These are phyloP conservation scores for Lasiosphaeria ovina DNA, from an alignment of 495 filamentous ascomycete genomes.

Conservation along the genomic window DNA sequence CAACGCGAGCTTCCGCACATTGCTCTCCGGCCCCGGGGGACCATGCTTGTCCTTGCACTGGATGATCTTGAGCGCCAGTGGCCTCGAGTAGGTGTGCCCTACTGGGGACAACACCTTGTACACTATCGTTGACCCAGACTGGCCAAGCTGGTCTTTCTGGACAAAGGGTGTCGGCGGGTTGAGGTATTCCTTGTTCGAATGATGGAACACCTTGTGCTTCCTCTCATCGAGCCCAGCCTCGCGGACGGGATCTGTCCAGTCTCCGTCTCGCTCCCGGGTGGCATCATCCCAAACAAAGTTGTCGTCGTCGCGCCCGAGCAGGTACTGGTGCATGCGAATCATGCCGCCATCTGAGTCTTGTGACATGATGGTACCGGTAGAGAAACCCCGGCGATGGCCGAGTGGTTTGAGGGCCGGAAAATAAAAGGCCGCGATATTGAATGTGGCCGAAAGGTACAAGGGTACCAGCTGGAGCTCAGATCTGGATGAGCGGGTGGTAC, in stretches of 20 bases:
- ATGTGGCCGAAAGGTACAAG: too few relatives aligned
- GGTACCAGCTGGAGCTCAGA: too few relatives aligned
- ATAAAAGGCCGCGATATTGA: too few relatives aligned
- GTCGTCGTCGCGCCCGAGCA: slow-evolving; percentile 19
- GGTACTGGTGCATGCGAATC: slow-evolving; percentile 25
- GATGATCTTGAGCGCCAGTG: slow-evolving; percentile 34
- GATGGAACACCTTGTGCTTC: slow-evolving; percentile 36
- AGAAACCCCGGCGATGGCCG: background rate
- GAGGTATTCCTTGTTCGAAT: slow-evolving; percentile 31
- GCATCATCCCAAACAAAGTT: slow-evolving; percentile 30
- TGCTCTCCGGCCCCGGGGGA: slow-evolving; percentile 29
- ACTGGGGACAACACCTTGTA: slow-evolving; percentile 28
- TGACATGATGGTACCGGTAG: slow-evolving; percentile 14
- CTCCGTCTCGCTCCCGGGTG: slow-evolving; percentile 19
- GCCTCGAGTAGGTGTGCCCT: slow-evolving; percentile 21
- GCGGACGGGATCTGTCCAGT: slow-evolving; percentile 26
- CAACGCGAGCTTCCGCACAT: slow-evolving; percentile 24
- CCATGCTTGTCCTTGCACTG: slow-evolving; percentile 27
- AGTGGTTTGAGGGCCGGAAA: background rate
- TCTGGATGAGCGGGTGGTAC: background rate
- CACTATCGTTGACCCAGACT: slow-evolving; percentile 32
- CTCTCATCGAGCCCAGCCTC: slow-evolving; percentile 20
- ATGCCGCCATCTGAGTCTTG: slow-evolving; percentile 21
- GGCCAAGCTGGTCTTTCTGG: slow-evolving; percentile 24
- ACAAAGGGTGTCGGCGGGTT: slow-evolving; percentile 26